These are phyloP conservation scores for Diplotaxis tenuifolia DNA, from an alignment of 345 rosid species.

Conservation along the genomic window DNA sequence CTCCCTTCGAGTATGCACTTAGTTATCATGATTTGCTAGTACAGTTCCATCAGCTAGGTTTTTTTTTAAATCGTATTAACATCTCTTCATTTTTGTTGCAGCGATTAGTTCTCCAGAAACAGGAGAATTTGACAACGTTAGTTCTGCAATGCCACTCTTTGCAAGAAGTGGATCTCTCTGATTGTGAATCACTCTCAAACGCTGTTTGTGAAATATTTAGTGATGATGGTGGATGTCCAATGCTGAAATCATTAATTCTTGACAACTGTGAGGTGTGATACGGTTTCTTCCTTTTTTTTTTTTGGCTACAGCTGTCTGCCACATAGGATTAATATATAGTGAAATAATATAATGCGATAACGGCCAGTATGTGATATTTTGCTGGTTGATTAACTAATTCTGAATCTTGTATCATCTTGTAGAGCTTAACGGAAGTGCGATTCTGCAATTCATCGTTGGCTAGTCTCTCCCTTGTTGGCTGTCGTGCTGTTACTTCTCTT, in stretches of 20 bases:
- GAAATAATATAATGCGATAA: neutral
- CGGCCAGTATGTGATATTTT: neutral
- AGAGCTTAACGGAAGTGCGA: conserved; percentile 78
- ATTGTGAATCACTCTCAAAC: conserved; percentile 89
- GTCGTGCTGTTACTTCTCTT: conserved; percentile 74
- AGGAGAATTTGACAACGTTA: conserved; percentile 79
- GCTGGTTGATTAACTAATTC: neutral
- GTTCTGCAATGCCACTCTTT: conserved; percentile 71
- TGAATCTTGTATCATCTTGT: conserved; percentile 15
- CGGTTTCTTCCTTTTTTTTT: neutral
- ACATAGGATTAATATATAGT: neutral
- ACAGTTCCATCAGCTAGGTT: conserved; percentile 1
- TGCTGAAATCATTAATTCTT: conserved; percentile 80
- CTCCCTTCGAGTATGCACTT: conserved; percentile 65
- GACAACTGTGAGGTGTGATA: conserved; percentile 89
- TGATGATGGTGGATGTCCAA: conserved; percentile 93
- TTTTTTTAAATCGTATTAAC: neutral
- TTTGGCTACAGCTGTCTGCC: neutral
- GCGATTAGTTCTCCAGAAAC: conserved; percentile 90
- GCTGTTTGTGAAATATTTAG: conserved; percentile 80
- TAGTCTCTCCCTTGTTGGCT: conserved; percentile 90
- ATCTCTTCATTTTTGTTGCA: conserved; percentile 41
- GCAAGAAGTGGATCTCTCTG: conserved; percentile 97
- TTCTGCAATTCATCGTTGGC: conserved; percentile 75
- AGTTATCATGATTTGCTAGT: neutral